Evolutionary conservation across 2,329 filamentous ascomycete genomes (phyloP), one percentile per base, ranked within the genome.

Genomic region (Monilinia laxa): DNA sequence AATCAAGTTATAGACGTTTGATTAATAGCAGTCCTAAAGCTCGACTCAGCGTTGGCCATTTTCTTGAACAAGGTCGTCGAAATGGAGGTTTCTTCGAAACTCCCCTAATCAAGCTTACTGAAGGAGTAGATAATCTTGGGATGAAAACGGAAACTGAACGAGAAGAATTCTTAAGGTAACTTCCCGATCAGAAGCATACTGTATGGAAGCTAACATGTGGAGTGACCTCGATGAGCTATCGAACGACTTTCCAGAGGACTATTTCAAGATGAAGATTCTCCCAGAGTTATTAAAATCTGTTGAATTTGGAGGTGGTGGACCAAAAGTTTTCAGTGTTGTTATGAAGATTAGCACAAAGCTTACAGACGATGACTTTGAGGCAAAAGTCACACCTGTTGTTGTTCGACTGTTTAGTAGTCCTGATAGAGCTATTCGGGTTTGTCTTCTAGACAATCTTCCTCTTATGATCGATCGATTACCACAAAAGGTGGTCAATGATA

Each of bases 261-360:
- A 97, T 78, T 97, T 98, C 83, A 96, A 96, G 76, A 91, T 96
- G 84, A 99, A 98, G 75, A 88, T 99, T 4, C 83, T 99, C 11
- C 95, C 95, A 0, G 95, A 99, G 76, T 81, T 99, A 40, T 84
- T 99, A n/a, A 99, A 98, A 76, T 97, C 93, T 0, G 93, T 98
- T n/a, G 95, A 99, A 75, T 99, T 97, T 77, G 95, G 95, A 10
- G 95, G 94, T 14, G 95, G 95, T 38, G 95, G 95, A 0, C 91
- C 94, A 0, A 96, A 96, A 75, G 93, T 96, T 0, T 91, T 99
- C 68, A 81, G 84, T 1, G 88, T 96, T 1, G 91, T 97, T 52
- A 87, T 98, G 82, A 96, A 96, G 75, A 97, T 99, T 72, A 88
- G 92, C 4, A 82, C 88, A 9, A 98, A 97, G 75, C 81, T 99